Evolutionary conservation across 1,284 basidiomycete species (phyloP).

Genomic region (Mycena sp.): DNA sequence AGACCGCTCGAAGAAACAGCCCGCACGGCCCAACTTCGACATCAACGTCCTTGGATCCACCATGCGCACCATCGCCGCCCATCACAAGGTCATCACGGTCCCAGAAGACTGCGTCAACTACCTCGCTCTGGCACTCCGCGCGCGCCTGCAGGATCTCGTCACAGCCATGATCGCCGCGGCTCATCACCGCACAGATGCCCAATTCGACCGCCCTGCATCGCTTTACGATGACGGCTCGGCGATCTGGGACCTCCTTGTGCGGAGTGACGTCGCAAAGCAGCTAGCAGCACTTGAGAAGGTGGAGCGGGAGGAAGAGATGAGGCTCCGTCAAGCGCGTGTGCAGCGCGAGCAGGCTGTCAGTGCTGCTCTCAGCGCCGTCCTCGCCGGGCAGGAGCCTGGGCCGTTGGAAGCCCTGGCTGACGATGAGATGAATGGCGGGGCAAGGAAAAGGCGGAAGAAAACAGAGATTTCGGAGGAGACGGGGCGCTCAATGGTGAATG

Average conservation of each 20-base stretch:
- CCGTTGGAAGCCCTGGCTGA: constrained; percentile 6
- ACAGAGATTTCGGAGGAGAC: constrained; percentile 7
- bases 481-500: constrained; percentile 21
- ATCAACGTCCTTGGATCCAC: constrained; percentile 65
- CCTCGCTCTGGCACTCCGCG: constrained; percentile 80
- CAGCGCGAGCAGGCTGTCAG: constrained; percentile 5
- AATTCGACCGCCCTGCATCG: constrained; percentile 19
- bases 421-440: constrained; percentile 1
- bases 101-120: constrained; percentile 81
- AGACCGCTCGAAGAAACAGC: constrained; percentile 79
- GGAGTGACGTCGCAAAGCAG: constrained; percentile 25
- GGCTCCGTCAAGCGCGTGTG: constrained; percentile 8
- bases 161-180: constrained; percentile 77
- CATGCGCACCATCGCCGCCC: constrained; percentile 68
- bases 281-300: constrained; percentile 24
- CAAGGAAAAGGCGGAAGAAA: constrained; percentile 7
- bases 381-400: constrained; percentile 17
- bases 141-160: constrained; percentile 77
- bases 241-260: constrained; percentile 26
- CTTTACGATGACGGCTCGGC: constrained; percentile 26
- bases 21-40: constrained; percentile 70
- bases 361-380: background rate
- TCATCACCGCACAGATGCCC: constrained; percentile 55
- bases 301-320: constrained; percentile 28
- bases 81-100: constrained; percentile 69